Conservation (phyloP, 2,329 filamentous ascomycete genomes). For the Diplodia scrobiculata region DNA sequence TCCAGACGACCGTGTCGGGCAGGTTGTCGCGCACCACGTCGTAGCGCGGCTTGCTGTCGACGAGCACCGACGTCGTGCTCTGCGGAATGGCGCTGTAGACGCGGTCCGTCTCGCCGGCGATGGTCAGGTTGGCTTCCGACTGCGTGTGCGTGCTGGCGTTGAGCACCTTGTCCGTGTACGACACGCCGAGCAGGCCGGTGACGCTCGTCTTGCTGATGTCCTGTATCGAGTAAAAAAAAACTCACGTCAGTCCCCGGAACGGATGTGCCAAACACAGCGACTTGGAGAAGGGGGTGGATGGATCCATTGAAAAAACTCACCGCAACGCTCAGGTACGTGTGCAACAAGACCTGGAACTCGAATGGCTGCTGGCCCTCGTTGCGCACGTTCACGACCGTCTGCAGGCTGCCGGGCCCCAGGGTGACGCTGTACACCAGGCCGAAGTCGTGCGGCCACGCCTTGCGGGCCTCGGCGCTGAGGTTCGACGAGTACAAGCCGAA, state of each 20-base stretch:
- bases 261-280: background rate
- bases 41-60: constrained; percentile 66
- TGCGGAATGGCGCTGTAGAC: constrained; percentile 72
- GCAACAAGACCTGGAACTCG: constrained; percentile 88
- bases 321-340: constrained; percentile 82
- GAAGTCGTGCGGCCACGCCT: constrained; percentile 84
- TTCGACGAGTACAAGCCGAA: constrained; percentile 81
- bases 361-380: constrained; percentile 83
- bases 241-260: background rate
- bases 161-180: constrained; percentile 82
- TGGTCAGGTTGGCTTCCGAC: constrained; percentile 64
- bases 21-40: constrained; percentile 81
- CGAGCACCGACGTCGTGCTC: constrained; percentile 64
- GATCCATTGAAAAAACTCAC: constrained; percentile 54
- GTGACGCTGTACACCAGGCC: constrained; percentile 92
- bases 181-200: constrained; percentile 72
- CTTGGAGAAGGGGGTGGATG: background rate
- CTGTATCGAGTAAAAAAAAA: constrained; percentile 48
- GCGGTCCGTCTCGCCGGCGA: constrained; percentile 81
- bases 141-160: constrained; percentile 66
- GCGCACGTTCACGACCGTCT: constrained; percentile 80
- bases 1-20: constrained; percentile 91
- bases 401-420: constrained; percentile 70
- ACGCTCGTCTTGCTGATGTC: constrained; percentile 76
- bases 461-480: constrained; percentile 67